A percentile compares a stretch with the other conserved stretches of the same genome.
phyloP scores from a whole-genome alignment of 768 basidiomycete genomes.

The Mycena latifolia region DNA sequence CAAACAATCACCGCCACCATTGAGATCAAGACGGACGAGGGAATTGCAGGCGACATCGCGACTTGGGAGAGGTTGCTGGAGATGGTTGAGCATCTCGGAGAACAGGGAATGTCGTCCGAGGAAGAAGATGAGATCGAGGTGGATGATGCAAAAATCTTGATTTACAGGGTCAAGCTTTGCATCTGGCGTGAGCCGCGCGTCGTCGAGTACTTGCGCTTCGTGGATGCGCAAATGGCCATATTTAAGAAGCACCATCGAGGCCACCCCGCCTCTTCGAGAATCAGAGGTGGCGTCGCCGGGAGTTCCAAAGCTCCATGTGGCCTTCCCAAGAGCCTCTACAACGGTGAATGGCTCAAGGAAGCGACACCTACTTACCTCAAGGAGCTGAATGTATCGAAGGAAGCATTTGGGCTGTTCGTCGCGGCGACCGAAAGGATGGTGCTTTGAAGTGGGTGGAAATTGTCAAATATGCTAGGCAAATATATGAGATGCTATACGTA shows the following conservation, averaged over 20 bases:
- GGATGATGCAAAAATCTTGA: slow-evolving; percentile 5
- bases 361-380: slow-evolving; percentile 17
- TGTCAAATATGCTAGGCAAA: slow-evolving; percentile 1
- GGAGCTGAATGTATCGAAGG: slow-evolving; percentile 29
- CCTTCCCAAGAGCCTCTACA: slow-evolving; percentile 32
- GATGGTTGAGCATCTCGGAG: slow-evolving; percentile 24
- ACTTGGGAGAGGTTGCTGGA: slow-evolving; percentile 31
- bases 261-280: slow-evolving; percentile 11
- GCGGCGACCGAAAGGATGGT: slow-evolving; percentile 29
- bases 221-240: slow-evolving; percentile 28
- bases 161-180: slow-evolving; percentile 28
- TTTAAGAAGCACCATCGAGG: slow-evolving; percentile 21
- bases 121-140: slow-evolving; percentile 28
- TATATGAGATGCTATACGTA: slow-evolving; percentile 12
- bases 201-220: slow-evolving; percentile 27
- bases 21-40: slow-evolving; percentile 19
- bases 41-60: slow-evolving; percentile 12
- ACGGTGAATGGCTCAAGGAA: slow-evolving; percentile 28
- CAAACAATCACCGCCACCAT: slow-evolving; percentile 15
- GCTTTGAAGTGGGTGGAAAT: slow-evolving; percentile 12
- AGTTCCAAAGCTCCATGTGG: slow-evolving; percentile 23
- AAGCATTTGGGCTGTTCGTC: slow-evolving; percentile 28
- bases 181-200: slow-evolving; percentile 32
- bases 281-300: slow-evolving; percentile 3
- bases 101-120: slow-evolving; percentile 33